Percentiles rank a stretch among this genome's conserved stretches.
These are phyloP conservation scores for Phytophthora hybrid DNA, from an alignment of 352 stramenopile genomes.

Conservation along the genomic window DNA sequence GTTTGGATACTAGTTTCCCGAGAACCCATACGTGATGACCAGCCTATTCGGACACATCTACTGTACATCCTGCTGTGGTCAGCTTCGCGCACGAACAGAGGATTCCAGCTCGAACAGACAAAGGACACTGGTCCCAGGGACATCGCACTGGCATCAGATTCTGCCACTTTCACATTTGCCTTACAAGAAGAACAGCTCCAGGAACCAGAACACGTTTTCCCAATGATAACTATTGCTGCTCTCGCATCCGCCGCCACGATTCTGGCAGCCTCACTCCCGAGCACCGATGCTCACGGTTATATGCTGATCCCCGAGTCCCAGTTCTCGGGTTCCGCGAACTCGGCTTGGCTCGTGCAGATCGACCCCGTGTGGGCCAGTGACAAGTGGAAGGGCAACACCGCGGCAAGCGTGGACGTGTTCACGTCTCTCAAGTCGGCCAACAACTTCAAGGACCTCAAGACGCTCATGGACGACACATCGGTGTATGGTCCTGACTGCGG, in stretches of 20 bases:
- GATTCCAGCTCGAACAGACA: background rate
- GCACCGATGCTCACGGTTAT: constrained; percentile 23
- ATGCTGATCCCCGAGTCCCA: constrained; percentile 18
- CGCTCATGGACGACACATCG: constrained; percentile 26
- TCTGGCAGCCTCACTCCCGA: background rate
- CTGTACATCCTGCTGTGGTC: background rate
- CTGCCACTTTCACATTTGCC: background rate
- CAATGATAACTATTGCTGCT: background rate
- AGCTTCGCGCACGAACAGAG: background rate
- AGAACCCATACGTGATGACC: background rate
- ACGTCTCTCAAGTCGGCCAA: constrained; percentile 13
- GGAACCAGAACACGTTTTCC: background rate
- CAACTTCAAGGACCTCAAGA: constrained; percentile 10
- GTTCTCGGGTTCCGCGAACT: constrained; percentile 12
- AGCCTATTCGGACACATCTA: background rate
- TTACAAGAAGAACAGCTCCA: background rate
- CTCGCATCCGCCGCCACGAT: background rate
- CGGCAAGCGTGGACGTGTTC: background rate
- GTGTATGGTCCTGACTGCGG: constrained; percentile 24
- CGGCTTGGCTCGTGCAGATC: constrained; percentile 25
- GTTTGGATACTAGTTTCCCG: background rate
- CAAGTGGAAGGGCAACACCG: constrained; percentile 11
- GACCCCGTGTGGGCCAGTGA: constrained; percentile 15
- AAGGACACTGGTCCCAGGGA: background rate
- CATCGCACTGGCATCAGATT: background rate